Percentiles rank a stretch among this genome's conserved stretches.
Evolutionary conservation across 495 filamentous ascomycete genomes (phyloP).

Genomic region (Venustampulla echinocandica): DNA sequence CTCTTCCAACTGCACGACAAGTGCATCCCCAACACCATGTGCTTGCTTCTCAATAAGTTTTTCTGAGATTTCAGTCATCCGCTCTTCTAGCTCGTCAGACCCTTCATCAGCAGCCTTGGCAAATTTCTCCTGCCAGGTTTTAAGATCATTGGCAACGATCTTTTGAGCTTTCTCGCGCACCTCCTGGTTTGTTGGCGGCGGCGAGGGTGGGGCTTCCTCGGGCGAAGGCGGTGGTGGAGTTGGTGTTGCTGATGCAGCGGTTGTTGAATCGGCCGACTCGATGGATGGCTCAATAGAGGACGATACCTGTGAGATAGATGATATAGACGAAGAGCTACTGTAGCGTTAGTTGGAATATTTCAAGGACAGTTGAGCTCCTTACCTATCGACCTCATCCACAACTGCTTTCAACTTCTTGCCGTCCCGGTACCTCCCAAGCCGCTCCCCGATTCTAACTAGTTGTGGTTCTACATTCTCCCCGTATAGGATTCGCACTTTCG

Average conservation of each 20-base stretch:
- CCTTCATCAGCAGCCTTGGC: slow-evolving; percentile 73
- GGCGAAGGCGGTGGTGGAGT: slow-evolving; percentile 20
- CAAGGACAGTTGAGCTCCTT: slow-evolving; percentile 17
- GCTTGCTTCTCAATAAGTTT: slow-evolving; percentile 58
- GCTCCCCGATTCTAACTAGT: slow-evolving; percentile 80
- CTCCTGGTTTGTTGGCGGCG: slow-evolving; percentile 26
- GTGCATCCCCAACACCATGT: slow-evolving; percentile 55
- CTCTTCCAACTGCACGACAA: slow-evolving; percentile 60
- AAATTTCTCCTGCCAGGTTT: slow-evolving; percentile 79
- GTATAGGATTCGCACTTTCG: slow-evolving; percentile 68
- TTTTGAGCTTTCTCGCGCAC: slow-evolving; percentile 44
- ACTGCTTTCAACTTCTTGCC: slow-evolving; percentile 51
- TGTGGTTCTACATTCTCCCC: slow-evolving; percentile 92
- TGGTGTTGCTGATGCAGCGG: slow-evolving; percentile 8
- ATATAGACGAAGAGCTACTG: slow-evolving; percentile 19
- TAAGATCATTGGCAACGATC: slow-evolving; percentile 68
- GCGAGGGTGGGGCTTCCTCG: slow-evolving; percentile 15
- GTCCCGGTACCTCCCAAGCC: slow-evolving; percentile 75
- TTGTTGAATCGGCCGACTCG: slow-evolving; percentile 7
- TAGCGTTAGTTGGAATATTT: slow-evolving; percentile 9
- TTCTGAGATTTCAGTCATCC: slow-evolving; percentile 70
- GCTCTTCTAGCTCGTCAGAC: slow-evolving; percentile 55
- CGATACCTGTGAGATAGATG: slow-evolving; percentile 18
- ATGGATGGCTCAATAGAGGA: slow-evolving; percentile 24
- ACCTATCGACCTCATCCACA: slow-evolving; percentile 46